Evolutionary conservation across 2,329 filamentous ascomycete species (phyloP), one percentile per base, ranked within the genome.

Genomic region (Aotearoamyces nothofagi): DNA sequence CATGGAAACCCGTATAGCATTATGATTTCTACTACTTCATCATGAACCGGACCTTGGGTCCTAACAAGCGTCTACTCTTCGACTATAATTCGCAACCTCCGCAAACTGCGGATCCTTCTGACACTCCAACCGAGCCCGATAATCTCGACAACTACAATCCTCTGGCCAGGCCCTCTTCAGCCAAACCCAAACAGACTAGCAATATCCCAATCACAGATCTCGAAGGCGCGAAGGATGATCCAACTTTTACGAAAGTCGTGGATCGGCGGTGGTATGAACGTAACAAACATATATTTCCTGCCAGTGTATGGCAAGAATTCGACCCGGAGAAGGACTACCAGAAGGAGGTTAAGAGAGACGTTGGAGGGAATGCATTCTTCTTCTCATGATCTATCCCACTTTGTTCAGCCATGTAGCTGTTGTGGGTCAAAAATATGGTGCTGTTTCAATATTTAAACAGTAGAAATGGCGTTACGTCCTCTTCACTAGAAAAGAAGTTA

Each of bases 21-120:
- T 94, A 92, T 49, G 87, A 96, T 40, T 84, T 98, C 50, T 90
- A 96, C 52, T 90, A 87, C 56, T 96, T 98, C 56, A 74, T 94
- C 49, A 78, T 92, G 52, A 94, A 96, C 52, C 82, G 78, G 45
- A 79, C 72, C 15, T 53, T 70, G 2, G 81, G 79, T 2, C 76
- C 80, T n/a, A 71, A 72, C 20, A 77, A 79, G 29, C 61, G 60
- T 12, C 59, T 69, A 5, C 59, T 98, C 7, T 96, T 98, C 51
- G 66, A 82, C 45, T 93, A 86, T 51, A 61, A 56, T 39, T 52
- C 57, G 34, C 62, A 71, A 30, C 55, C 61, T 2, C 56, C 63
- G 0, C 17, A 39, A 6, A 24, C 35, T 3, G 26, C 36, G 5
- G 19, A 24, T 10, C 16, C 16, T 6, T 26, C 22, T 3, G 20